These are phyloP conservation scores for Auricularia heimuer DNA, from an alignment of 768 basidiomycete genomes.

Conservation along the genomic window DNA sequence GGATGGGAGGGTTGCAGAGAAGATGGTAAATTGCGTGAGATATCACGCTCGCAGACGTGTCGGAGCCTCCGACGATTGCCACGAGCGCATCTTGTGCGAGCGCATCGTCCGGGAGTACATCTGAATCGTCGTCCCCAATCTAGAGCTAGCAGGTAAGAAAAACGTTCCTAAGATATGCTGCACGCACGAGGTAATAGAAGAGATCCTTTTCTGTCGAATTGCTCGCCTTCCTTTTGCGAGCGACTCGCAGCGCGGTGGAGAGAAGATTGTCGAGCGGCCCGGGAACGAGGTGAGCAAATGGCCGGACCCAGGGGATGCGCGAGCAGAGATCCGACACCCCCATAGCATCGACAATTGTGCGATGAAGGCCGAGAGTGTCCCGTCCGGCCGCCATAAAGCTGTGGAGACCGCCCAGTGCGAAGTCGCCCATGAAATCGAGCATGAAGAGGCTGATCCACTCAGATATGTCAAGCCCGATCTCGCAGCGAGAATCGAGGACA, in stretches of 20 bases:
- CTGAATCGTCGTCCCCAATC: not conserved
- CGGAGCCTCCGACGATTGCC: not conserved
- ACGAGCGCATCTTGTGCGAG: not conserved
- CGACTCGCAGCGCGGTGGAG: not conserved
- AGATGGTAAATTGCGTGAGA: not conserved
- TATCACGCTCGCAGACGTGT: not conserved
- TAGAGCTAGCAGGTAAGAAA: too few relatives aligned
- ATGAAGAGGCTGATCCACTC: not conserved
- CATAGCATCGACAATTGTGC: slow-evolving; percentile 1
- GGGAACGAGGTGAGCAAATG: not conserved
- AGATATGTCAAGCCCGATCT: not conserved
- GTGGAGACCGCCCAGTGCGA: slow-evolving; percentile 5
- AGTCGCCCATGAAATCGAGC: slow-evolving; percentile 9
- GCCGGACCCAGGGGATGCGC: slow-evolving; percentile 3
- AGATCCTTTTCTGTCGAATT: slow-evolving; percentile 4
- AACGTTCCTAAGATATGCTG: not conserved
- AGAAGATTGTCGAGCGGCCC: not conserved
- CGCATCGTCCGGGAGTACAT: not conserved
- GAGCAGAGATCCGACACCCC: not conserved
- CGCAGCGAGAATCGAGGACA: not conserved
- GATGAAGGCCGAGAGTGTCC: not conserved
- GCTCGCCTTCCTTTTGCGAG: not conserved
- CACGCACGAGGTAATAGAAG: slow-evolving; percentile 6
- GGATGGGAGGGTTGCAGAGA: not conserved
- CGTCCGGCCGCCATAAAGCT: slow-evolving; percentile 1